A percentile compares a stretch with the other conserved stretches of the same genome.
phyloP scores from a whole-genome alignment of 164 flowering plant genomes.

The grape (Vitis vinifera) region ASM3070453v1 NC_081823.1:6599001-6599500 shows the following conservation, averaged over 20 bases:
- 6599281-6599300: slow-evolving; percentile 68
- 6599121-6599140: slow-evolving; percentile 78
- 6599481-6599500: too few species aligned
- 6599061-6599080: not conserved
- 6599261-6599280: slow-evolving; percentile 58
- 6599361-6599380: slow-evolving; percentile 92
- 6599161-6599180: slow-evolving; percentile 94
- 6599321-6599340: slow-evolving; percentile 83
- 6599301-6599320: slow-evolving; percentile 73
- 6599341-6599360: slow-evolving; percentile 90
- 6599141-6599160: slow-evolving; percentile 75
- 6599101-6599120: slow-evolving; percentile 62
- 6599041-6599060: not conserved
- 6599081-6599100: not conserved
- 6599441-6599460: slow-evolving; percentile 84
- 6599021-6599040: not conserved
- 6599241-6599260: slow-evolving; percentile 36
- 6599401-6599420: slow-evolving; percentile 95
- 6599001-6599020: not conserved
- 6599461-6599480: not conserved
- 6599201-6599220: slow-evolving; percentile 34
- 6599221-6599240: slow-evolving; percentile 32
- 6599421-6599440: slow-evolving; percentile 77
- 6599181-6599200: slow-evolving; percentile 89
- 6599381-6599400: slow-evolving; percentile 91